Evolutionary conservation across 1,284 basidiomycete species (phyloP), one percentile per base, ranked within the genome.

Genomic region (Cryptococcus deneoformans): DNA sequence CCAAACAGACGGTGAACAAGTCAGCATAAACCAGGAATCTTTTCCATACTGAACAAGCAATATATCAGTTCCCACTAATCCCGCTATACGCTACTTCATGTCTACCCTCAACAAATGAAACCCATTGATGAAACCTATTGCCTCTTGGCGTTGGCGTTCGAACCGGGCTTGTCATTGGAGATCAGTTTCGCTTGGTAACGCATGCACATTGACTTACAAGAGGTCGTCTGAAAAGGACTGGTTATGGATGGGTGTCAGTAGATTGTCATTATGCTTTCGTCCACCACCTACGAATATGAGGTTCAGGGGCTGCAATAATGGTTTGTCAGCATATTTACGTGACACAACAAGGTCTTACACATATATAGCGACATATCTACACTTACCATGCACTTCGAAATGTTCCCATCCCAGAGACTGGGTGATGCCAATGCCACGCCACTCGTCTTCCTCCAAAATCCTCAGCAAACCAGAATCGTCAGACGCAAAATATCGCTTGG

Each of bases 341-440:
- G 47, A 8, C 20, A 16, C 29, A 7, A 37, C 12, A n/a, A 29
- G 29, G 35, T 5, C 29, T 29, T 29, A 20, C 20, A 11, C 14
- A 29, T 16, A 38, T n/a, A 29, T 37, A 10, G 39, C 53, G 14
- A 8, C 12, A 29, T 29, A 29, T 29, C 29, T 29, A 29, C 29
- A 78, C 86, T 70, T 68, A 92, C 92, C 90, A 73, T 96, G 94
- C 42, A 96, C 91, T 80, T 95, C 94, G 69, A 96, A 97, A 71
- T 97, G 93, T 73, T 93, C 90, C 94, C 94, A 98, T 9, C 94
- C 94, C 50, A 95, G 80, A 77, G 90, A 93, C 78, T 97, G 94
- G 37, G 89, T 92, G 70, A 96, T 96, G 10, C 94, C 94, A 59
- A 98, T 93, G 0, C 90, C 89, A 72, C 94, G 83, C 94, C 94